Conservation (phyloP, 2,329 filamentous ascomycete genomes). For the Coniochaeta pulveracea region DNA sequence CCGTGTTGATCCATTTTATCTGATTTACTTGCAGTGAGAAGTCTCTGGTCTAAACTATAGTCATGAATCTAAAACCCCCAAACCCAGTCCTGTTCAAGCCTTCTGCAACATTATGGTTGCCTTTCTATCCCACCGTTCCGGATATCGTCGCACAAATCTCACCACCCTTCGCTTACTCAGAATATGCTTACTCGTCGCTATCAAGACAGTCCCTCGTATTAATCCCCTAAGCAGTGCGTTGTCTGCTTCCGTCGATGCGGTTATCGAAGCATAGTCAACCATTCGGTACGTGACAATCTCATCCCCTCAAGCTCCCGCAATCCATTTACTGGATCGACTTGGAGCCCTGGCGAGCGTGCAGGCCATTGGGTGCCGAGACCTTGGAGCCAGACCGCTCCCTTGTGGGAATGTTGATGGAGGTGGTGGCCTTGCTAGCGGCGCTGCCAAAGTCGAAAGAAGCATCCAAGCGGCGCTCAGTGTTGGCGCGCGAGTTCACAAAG, state of each 20-base stretch:
- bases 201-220: too few relatives aligned
- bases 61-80: too few relatives aligned
- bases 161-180: conserved; percentile 2
- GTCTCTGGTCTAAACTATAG: too few relatives aligned
- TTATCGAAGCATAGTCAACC: too few relatives aligned
- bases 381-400: conserved; percentile 22
- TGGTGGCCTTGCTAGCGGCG: conserved; percentile 16
- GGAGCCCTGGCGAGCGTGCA: conserved; percentile 17
- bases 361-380: conserved; percentile 16
- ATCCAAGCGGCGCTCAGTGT: conserved; percentile 52
- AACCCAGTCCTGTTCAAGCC: too few relatives aligned
- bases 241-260: too few relatives aligned
- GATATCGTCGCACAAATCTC: conserved; percentile 1
- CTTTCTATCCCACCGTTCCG: not conserved
- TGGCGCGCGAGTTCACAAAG: conserved; percentile 75
- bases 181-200: too few relatives aligned
- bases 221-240: too few relatives aligned
- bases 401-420: conserved; percentile 22
- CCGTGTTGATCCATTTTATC: too few relatives aligned
- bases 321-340: conserved; percentile 1
- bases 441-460: conserved; percentile 30
- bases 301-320: too few relatives aligned
- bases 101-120: not conserved
- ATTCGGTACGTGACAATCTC: too few relatives aligned
- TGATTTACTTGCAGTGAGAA: too few relatives aligned